Conservation (phyloP, 192 early-diverging fungal species). For the Chytriomyces sp. region DNA sequence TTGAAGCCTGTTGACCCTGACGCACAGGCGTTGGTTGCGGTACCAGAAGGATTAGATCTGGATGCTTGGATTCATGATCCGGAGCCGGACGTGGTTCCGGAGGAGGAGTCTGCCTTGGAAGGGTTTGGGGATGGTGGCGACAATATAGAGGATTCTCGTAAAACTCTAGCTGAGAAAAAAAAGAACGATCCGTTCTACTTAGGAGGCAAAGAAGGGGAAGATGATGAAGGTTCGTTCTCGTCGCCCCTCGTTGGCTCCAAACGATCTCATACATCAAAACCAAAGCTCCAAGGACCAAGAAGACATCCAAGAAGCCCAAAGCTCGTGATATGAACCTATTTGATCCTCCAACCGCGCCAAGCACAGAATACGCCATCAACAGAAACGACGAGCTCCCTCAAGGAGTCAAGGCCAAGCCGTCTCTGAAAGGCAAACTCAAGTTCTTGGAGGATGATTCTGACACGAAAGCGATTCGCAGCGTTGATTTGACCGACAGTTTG, state of each 20-base stretch:
- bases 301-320: constrained; percentile 22
- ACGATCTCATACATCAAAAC: too few species aligned
- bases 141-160: not conserved
- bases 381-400: constrained; percentile 43
- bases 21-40: constrained; percentile 86
- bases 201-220: constrained; percentile 2
- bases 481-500: constrained; percentile 33
- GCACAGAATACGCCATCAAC: constrained; percentile 43
- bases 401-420: not conserved
- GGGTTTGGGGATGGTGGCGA: constrained; percentile 11
- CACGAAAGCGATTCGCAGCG: constrained; percentile 44
- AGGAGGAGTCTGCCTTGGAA: not conserved
- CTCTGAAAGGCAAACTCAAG: constrained; percentile 9
- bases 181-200: constrained; percentile 9
- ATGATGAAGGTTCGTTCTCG: too few species aligned
- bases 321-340: not conserved
- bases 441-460: constrained; percentile 26
- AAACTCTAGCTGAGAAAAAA: not conserved
- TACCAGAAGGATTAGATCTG: constrained; percentile 84
- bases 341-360: constrained; percentile 17
- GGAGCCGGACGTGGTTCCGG: constrained; percentile 51
- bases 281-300: not conserved
- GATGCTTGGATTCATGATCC: constrained; percentile 79
- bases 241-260: too few species aligned
- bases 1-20: constrained; percentile 88